Conservation (phyloP, 2,329 filamentous ascomycete species). For the Colletotrichum endophyticum region DNA sequence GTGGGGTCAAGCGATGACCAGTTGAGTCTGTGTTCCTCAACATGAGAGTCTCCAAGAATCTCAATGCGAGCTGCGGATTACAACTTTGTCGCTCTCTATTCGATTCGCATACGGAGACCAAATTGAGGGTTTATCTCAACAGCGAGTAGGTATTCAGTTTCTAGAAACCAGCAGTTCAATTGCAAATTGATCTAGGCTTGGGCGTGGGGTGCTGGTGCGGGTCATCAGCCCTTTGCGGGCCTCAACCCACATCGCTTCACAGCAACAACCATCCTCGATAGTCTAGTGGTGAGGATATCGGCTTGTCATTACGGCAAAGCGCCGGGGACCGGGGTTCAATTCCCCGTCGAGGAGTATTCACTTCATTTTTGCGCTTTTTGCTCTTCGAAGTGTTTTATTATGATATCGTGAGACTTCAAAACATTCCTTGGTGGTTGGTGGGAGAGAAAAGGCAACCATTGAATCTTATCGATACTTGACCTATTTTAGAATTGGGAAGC, state of each 20-base stretch:
- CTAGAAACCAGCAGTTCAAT: not conserved
- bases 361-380: not conserved
- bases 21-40: not conserved
- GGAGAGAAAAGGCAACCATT: too few relatives aligned
- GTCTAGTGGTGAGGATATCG: slow-evolving; percentile 4
- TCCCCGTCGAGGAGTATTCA: not conserved
- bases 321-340: not conserved
- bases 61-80: not conserved
- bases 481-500: too few relatives aligned
- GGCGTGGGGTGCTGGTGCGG: not conserved
- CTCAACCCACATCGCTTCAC: not conserved
- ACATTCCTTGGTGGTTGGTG: too few relatives aligned
- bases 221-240: not conserved
- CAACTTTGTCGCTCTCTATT: not conserved
- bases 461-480: too few relatives aligned
- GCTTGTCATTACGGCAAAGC: not conserved
- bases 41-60: not conserved
- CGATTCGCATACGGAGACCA: accelerated
- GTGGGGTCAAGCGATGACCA: accelerated
- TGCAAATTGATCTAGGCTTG: not conserved
- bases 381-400: not conserved
- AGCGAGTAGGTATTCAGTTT: not conserved
- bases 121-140: not conserved
- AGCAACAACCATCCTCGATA: not conserved
- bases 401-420: too few relatives aligned